Base-by-base conservation (phyloP, 176 grass and related monocot species). In the Canna indica region DNA sequence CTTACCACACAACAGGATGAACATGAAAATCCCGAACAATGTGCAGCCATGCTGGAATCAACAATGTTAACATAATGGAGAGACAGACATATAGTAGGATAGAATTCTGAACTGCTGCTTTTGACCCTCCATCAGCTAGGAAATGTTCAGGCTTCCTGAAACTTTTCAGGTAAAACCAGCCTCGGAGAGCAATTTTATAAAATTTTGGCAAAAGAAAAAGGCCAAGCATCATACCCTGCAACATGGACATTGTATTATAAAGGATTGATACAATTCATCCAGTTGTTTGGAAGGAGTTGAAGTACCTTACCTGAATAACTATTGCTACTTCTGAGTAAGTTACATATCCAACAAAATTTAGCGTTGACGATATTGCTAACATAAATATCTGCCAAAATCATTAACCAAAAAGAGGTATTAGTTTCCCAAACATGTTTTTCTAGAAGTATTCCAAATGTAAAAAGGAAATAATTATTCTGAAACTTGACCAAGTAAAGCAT, bases 241-340 rank as follows among this genome's bases (percentile, higher is more conserved):
- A 59, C 80, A 48, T 2, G 59, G 32, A 77, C 25, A 69, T 13
- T 75, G 70, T 82, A 50, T n/a, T n/a, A n/a, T n/a, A 35, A 77
- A n/a, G n/a, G 47, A 48, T 50, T 72, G 59, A 56, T 63, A 44
- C 32, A 76, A 42, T 4, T 68, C 72, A 83, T 59, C 2, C 13
- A 79, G 20, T 59, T 65, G 20, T 72, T 22, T 10, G 5, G 61
- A 75, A 84, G 60, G 57, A n/a, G n/a, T n/a, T n/a, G n/a, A n/a
- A n/a, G n/a, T n/a, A 52, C 38, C 36, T 35, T 87, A 99, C 94
- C 94, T 99, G 94, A 90, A 93, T 82, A 85, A 93, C 58, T 52
- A 76, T 82, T 25, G 79, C 61, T 71, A 99, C 84, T 79, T 93
- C 86, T 7, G 79, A 80, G 75, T 56, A 78, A 73, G 61, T 80